A percentile compares a stretch with the other conserved stretches of the same genome.
Evolutionary conservation across 495 filamentous ascomycete genomes (phyloP).

Genomic region (Talaromyces proteolyticus): DNA sequence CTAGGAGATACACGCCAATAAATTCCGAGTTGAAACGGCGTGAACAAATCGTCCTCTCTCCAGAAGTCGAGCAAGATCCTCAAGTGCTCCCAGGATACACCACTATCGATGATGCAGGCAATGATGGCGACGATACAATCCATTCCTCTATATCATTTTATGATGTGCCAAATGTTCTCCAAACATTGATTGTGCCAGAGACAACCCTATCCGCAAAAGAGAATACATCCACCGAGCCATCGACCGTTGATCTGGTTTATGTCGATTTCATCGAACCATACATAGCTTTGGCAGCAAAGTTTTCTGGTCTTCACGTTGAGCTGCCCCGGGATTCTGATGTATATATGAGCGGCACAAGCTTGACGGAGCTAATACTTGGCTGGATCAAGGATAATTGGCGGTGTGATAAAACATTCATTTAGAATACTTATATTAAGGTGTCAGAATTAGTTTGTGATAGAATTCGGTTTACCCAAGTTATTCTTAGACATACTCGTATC

Average conservation of each 20-base stretch:
- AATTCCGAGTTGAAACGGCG: neutral
- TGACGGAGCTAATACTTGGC: slow-evolving; percentile 67
- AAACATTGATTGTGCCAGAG: slow-evolving; percentile 53
- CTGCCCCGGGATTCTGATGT: slow-evolving; percentile 50
- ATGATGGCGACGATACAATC: slow-evolving; percentile 87
- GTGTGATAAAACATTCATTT: slow-evolving; percentile 11
- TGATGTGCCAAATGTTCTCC: slow-evolving; percentile 75
- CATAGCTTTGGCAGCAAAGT: slow-evolving; percentile 66
- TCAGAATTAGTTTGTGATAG: too few species aligned
- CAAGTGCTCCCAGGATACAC: slow-evolving; percentile 75
- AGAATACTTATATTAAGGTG: too few species aligned
- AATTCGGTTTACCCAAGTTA: too few species aligned
- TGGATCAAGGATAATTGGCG: slow-evolving; percentile 83
- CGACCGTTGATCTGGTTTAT: slow-evolving; percentile 80
- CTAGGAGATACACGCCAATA: neutral
- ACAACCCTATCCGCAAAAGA: slow-evolving; percentile 12
- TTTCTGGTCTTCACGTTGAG: slow-evolving; percentile 51
- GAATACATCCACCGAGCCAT: slow-evolving; percentile 37
- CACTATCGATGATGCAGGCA: slow-evolving; percentile 75
- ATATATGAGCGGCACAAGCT: slow-evolving; percentile 59
- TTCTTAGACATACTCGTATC: too few species aligned
- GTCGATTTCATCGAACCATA: slow-evolving; percentile 83
- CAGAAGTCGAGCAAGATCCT: slow-evolving; percentile 7
- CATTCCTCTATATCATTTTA: slow-evolving; percentile 72
- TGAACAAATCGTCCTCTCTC: slow-evolving; percentile 19